These are phyloP conservation scores for Aspergillus affinis DNA, from an alignment of 495 filamentous ascomycete genomes.

Conservation along the genomic window DNA sequence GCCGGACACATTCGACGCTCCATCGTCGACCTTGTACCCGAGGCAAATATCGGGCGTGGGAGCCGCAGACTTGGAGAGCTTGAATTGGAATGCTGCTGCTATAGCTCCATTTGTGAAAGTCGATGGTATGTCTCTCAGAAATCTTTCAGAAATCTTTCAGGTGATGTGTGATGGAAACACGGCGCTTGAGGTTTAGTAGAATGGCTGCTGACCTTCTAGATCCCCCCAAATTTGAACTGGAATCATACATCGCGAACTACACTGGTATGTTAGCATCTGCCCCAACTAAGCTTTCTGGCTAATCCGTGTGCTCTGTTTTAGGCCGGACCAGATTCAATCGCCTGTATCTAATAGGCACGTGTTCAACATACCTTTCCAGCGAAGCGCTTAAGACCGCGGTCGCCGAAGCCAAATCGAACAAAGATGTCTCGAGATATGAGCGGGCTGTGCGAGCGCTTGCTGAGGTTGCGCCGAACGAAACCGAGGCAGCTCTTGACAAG, in stretches of 20 bases:
- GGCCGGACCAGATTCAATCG: conserved; percentile 76
- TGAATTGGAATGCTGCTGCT: conserved; percentile 17
- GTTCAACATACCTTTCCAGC: conserved; percentile 69
- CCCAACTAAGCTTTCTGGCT: conserved; percentile 9
- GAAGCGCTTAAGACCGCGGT: conserved; percentile 82
- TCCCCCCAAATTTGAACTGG: conserved; percentile 86
- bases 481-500: conserved; percentile 63
- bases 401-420: conserved; percentile 72
- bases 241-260: conserved; percentile 90
- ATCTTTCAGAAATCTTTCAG: neutral
- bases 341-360: conserved; percentile 75
- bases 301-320: conserved; percentile 19
- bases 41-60: conserved; percentile 7
- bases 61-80: conserved; percentile 14
- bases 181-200: conserved; percentile 13
- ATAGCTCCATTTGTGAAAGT: conserved; percentile 27
- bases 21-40: conserved; percentile 14
- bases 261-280: conserved; percentile 54
- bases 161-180: neutral
- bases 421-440: conserved; percentile 70
- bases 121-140: conserved; percentile 27
- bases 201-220: conserved; percentile 49
- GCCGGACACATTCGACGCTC: conserved; percentile 30
- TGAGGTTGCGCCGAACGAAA: conserved; percentile 63
- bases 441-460: conserved; percentile 63